phyloP scores from a whole-genome alignment of 495 filamentous ascomycete species.

The Penicillium malachiteum region DNA sequence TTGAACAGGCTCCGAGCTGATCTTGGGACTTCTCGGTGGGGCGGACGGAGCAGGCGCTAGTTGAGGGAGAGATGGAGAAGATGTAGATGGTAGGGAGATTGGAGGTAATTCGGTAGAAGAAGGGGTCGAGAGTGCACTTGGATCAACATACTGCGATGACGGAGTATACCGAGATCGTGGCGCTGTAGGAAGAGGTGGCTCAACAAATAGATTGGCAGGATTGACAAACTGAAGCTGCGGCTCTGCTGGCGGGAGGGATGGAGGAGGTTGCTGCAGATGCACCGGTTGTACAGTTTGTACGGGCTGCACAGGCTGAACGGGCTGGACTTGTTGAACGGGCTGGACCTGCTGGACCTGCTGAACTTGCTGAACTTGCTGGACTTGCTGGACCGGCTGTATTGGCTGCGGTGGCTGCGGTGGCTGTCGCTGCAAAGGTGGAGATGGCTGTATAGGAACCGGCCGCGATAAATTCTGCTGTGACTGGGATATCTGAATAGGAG shows the following conservation, averaged over 20 bases:
- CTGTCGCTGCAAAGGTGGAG: not conserved
- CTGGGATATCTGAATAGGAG: constrained; percentile 4
- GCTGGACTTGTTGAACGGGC: constrained; percentile 12
- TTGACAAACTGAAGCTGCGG: constrained; percentile 47
- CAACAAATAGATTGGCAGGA: constrained; percentile 41
- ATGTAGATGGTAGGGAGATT: constrained; percentile 15
- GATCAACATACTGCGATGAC: constrained; percentile 29
- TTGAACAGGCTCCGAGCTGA: not conserved
- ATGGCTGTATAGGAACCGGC: not conserved
- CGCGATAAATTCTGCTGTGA: not conserved
- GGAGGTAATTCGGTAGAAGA: constrained; percentile 21
- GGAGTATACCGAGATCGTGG: constrained; percentile 30
- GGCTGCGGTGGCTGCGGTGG: not conserved
- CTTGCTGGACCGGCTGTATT: not conserved
- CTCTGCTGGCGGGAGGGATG: constrained; percentile 18
- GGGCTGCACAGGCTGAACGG: constrained; percentile 18
- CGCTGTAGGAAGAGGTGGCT: constrained; percentile 30
- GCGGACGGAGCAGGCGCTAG: constrained; percentile 1
- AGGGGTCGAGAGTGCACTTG: constrained; percentile 23
- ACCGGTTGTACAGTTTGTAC: constrained; percentile 23
- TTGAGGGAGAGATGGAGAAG: constrained; percentile 7
- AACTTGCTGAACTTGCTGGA: not conserved
- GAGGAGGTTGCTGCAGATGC: constrained; percentile 25
- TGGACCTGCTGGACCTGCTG: constrained; percentile 6
- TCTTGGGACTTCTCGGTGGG: constrained; percentile 2